Base-by-base conservation (phyloP, 805 yeast genomes). In the Saccharomycopsis oosterbeekiorum region DNA sequence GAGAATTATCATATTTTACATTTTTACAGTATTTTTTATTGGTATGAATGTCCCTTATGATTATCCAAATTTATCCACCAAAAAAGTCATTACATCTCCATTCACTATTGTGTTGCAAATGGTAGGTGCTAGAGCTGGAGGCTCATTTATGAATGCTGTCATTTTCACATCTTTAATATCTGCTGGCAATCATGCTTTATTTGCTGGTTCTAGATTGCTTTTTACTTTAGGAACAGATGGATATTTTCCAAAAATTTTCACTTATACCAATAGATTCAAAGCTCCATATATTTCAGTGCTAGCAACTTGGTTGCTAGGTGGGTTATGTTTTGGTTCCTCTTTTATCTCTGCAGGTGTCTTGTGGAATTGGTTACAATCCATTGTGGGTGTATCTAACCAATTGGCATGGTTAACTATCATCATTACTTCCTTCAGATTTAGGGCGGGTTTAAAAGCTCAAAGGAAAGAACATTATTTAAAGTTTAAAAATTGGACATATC, bases 11-110 rank as follows among this genome's bases (percentile, higher is more conserved):
- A 68, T 83, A 21, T 83, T 84, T 68, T 84, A 81, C 74, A 78
- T 84, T 58, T 68, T 76, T 56, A 77, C 84, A 19, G 74, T 82
- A 66, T 78, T 83, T 67, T 83, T 84, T 73, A 76, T 83, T 68
- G 85, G 86, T 55, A 73, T 84, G 70, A 76, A 81, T 66, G 80
- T 84, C 55, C 86, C 88, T 51, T 84, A 74, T 67, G 75, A 81
- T 67, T 84, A 84, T 70, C 80, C 81, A 56, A 74, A 75, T 70
- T 75, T 69, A 36, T 66, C 65, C 55, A 67, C 66, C 34, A 69
- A 55, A 65, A 71, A 73, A 24, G 68, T 67, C 64, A 67, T 64
- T 47, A 82, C 83, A 37, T 74, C 78, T 34, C 80, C 80, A 37
- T 73, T 78, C 64, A 75, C 78, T 57, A 72, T 78, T 63, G 75